Percentiles rank a stretch among this genome's conserved stretches.
Evolutionary conservation across 169 alveolate genomes (phyloP).

Genomic region (Cardiosporidium cionae): DNA sequence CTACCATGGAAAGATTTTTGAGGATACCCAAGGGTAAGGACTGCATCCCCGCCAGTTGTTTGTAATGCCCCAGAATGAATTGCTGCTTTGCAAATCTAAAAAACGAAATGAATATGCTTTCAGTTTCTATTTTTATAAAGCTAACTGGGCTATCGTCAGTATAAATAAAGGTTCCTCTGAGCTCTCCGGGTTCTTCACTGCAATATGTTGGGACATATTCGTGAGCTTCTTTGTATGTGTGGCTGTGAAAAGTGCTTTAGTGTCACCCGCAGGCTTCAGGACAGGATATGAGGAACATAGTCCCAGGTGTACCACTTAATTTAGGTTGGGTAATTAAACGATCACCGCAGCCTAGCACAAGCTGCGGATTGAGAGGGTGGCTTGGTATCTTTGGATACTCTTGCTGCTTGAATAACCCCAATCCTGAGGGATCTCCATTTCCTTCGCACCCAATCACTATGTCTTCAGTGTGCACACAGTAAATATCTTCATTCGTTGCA

Average conservation of each 20-base stretch:
- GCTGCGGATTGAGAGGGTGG: not conserved
- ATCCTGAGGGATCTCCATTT: conserved; percentile 53
- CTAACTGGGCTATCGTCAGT: conserved; percentile 67
- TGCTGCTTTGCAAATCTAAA: conserved; percentile 78
- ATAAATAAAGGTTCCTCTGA: conserved; percentile 73
- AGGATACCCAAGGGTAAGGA: conserved; percentile 27
- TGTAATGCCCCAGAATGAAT: conserved; percentile 73
- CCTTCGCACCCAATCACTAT: conserved; percentile 51
- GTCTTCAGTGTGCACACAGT: conserved; percentile 52
- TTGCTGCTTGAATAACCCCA: conserved; percentile 26
- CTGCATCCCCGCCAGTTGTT: conserved; percentile 49
- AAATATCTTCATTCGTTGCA: conserved; percentile 47
- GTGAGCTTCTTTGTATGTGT: not conserved
- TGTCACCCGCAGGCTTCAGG: conserved; percentile 23
- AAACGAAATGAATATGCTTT: conserved; percentile 9
- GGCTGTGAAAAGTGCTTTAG: not conserved
- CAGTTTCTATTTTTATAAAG: not conserved
- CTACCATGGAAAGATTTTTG: conserved; percentile 6
- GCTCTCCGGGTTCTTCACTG: conserved; percentile 10
- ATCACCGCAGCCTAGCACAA: conserved; percentile 7
- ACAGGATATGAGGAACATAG: conserved; percentile 11
- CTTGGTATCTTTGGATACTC: conserved; percentile 3
- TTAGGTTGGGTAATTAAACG: not conserved
- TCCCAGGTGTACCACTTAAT: conserved; percentile 11
- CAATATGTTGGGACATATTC: not conserved